Evolutionary conservation across 176 grass and related monocot species (phyloP).

Genomic region (Tuctoria greenei): DNA sequence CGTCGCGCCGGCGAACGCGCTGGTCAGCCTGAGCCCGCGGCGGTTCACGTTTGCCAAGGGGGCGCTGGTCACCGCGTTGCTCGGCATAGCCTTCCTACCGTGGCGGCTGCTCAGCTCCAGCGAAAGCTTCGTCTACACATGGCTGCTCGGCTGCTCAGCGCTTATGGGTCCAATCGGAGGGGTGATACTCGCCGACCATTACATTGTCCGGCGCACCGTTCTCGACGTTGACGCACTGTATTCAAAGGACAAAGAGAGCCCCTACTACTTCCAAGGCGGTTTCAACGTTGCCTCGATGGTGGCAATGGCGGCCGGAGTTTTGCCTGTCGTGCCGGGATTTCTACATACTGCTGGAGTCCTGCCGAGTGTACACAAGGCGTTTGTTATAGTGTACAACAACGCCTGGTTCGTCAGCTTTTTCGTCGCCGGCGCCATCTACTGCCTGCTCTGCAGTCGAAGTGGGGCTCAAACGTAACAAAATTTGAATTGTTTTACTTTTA

Average conservation of each 20-base stretch:
- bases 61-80: conserved; percentile 72
- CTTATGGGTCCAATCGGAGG: conserved; percentile 86
- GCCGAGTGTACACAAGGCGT: conserved; percentile 29
- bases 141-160: conserved; percentile 83
- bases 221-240: conserved; percentile 74
- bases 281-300: conserved; percentile 65
- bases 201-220: conserved; percentile 57
- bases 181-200: conserved; percentile 79
- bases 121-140: conserved; percentile 94
- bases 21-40: conserved; percentile 76
- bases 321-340: conserved; percentile 73
- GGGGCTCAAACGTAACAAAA: conserved; percentile 11
- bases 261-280: conserved; percentile 75
- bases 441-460: conserved; percentile 49
- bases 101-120: conserved; percentile 91
- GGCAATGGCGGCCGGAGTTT: conserved; percentile 62
- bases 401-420: conserved; percentile 93
- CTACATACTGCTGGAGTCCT: conserved; percentile 66
- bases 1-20: conserved; percentile 78
- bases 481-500: background rate
- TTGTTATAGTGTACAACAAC: conserved; percentile 69
- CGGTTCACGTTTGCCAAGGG: conserved; percentile 76
- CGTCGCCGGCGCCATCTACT: conserved; percentile 63
- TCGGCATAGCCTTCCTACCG: conserved; percentile 85
- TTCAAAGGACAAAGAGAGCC: conserved; percentile 44